Conservation (phyloP, 2,329 filamentous ascomycete species). For the Raffaelea arxii region DNA sequence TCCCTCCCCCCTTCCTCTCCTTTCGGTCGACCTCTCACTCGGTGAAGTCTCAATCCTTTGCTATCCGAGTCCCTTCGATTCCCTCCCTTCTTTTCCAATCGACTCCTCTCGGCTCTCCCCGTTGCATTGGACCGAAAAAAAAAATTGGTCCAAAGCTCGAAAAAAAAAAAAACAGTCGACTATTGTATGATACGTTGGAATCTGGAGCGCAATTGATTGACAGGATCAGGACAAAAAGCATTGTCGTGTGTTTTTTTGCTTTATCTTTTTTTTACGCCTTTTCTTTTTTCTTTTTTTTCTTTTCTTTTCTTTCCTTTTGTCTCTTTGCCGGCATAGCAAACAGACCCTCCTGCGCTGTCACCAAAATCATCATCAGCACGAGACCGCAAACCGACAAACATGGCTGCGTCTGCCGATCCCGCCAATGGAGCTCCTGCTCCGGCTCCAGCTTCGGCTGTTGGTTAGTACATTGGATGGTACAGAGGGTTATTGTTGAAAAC, state of each 20-base stretch:
- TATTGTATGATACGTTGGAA: background rate
- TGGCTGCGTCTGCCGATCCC: constrained; percentile 9
- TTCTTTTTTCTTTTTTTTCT: background rate
- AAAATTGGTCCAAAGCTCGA: too few species aligned
- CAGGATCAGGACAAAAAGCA: background rate
- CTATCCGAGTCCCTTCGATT: background rate
- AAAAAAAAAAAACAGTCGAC: too few species aligned
- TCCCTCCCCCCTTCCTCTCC: too few species aligned
- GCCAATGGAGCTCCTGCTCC: constrained; percentile 5
- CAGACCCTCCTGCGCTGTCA: too few species aligned
- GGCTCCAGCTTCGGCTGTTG: constrained; percentile 7
- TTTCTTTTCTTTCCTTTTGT: background rate
- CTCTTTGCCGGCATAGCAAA: background rate
- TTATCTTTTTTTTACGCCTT: background rate
- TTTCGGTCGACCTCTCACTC: background rate
- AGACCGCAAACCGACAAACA: constrained; percentile 2
- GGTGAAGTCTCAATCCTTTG: too few species aligned
- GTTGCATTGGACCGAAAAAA: too few species aligned
- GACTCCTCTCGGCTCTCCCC: too few species aligned
- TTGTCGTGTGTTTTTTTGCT: constrained; percentile 5
- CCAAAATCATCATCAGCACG: background rate
- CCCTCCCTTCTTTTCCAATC: background rate
- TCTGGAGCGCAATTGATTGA: background rate
- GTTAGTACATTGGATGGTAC: constrained; percentile 3
- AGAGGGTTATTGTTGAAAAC: background rate